phyloP scores from a whole-genome alignment of 768 basidiomycete species.

The Tulasnella sp. region DNA sequence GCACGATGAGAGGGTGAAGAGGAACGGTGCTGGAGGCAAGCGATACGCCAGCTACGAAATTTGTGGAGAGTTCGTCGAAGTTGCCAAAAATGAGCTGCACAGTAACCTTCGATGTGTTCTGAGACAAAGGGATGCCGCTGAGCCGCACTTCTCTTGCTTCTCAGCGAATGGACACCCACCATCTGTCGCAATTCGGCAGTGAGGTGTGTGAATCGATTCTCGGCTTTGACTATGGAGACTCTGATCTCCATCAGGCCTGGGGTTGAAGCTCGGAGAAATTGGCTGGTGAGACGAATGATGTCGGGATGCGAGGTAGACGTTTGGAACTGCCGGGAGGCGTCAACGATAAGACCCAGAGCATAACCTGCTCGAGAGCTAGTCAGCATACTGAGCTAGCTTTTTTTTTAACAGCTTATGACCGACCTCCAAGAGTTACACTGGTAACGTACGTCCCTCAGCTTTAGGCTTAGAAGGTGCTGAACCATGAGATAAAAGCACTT shows the following conservation, averaged over 20 bases:
- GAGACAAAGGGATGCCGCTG: not conserved
- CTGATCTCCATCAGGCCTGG: not conserved
- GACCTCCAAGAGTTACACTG: conserved; percentile 9
- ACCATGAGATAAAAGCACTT: not conserved
- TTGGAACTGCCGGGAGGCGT: not conserved
- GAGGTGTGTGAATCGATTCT: not conserved
- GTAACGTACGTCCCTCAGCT: too few species aligned
- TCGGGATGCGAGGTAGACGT: not conserved
- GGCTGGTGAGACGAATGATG: not conserved
- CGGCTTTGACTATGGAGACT: not conserved
- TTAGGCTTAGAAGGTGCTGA: not conserved
- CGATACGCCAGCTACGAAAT: not conserved
- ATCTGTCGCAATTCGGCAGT: not conserved
- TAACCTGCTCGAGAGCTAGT: not conserved
- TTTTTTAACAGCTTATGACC: too few species aligned
- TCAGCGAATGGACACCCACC: not conserved
- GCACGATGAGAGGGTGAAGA: not conserved
- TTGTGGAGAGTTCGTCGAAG: not conserved
- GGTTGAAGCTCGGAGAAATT: not conserved
- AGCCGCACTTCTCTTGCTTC: not conserved
- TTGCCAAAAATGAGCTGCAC: not conserved
- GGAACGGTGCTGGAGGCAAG: not conserved
- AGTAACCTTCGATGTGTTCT: not conserved
- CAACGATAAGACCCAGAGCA: not conserved
- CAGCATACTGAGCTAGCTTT: not conserved